These are phyloP conservation scores for Ceratocystis cubensis DNA, from an alignment of 2,329 filamentous ascomycete genomes.

Conservation along the genomic window DNA sequence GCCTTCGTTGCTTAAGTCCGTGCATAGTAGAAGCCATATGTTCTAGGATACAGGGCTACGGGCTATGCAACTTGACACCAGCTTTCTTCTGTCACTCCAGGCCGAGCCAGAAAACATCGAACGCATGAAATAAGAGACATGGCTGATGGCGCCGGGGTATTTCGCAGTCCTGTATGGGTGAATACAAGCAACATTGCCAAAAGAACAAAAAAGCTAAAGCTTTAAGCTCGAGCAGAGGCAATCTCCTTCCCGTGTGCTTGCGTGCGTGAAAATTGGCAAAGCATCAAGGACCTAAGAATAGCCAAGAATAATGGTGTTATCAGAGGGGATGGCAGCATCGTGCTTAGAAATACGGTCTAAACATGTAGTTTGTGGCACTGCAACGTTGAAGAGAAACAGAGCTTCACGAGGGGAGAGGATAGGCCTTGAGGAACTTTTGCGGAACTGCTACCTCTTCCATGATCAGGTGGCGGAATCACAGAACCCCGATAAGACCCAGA, in stretches of 20 bases:
- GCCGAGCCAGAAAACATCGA: no score
- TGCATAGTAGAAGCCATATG: background rate
- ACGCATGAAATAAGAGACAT: background rate
- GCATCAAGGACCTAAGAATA: background rate
- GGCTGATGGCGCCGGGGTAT: background rate
- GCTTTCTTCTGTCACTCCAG: background rate
- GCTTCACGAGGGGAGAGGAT: background rate
- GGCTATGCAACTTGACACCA: background rate
- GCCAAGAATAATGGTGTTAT: background rate
- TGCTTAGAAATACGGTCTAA: background rate
- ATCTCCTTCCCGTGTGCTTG: background rate
- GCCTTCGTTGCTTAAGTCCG: background rate
- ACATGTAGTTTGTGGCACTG: background rate
- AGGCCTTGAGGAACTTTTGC: background rate
- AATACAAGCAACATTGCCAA: background rate
- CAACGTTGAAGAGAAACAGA: background rate
- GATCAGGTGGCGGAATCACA: background rate
- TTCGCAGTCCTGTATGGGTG: background rate
- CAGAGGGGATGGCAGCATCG: background rate
- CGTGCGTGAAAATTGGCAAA: background rate
- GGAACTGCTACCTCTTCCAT: conserved; percentile 3
- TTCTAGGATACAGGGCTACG: background rate
- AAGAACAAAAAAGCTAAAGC: background rate
- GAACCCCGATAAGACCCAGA: background rate
- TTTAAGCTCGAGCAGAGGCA: background rate